Evolutionary conservation across 2,329 filamentous ascomycete species (phyloP), one percentile per base, ranked within the genome.

Genomic region (Colletotrichum orbiculare): DNA sequence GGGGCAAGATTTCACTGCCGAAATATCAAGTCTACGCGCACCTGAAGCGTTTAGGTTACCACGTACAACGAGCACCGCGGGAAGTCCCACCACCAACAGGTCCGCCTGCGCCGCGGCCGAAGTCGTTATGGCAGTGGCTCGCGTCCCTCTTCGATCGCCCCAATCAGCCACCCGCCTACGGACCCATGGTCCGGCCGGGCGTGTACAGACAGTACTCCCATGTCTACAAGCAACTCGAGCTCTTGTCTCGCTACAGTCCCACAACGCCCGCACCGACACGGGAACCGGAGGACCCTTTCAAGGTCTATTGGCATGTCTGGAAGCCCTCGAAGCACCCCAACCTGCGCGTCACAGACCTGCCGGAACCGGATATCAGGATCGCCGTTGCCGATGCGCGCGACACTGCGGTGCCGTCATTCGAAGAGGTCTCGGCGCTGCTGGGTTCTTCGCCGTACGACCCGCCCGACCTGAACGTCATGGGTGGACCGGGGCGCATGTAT

Each of bases 1-100:
- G 78, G 46, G 87, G 88, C 41, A 89, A 86, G 75, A 79, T 88
- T 37, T 83, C 83, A 9, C 81, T 97, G 65, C 93, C 96, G 70
- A 89, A 93, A 72, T 98, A 93, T 71, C 92, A 91, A 54, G 95
- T 98, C 35, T 99, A 94, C 75, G 86, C 93, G 1, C 90, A 94
- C 57, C 81, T 99, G 71, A 96, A 91, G 75, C 86, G 96, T 54
- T 82, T 87, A 41, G 95, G 96, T 15, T 98, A 97, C 79, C 87
- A 91, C 54, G 87, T 98, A 15, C 82, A 91, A 66, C 87, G 95
- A 59, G 91, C 92, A 2, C 85, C 86, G 54, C 75, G 65, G 54
- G 60, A 54, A 1, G 8, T 48, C 0, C n/a, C 39, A 13, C 13
- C 34, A 7, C 49, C 17, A 9, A 11, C 37, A 35, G 50, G 37